These are phyloP conservation scores for Erodium moschatum DNA, from an alignment of 441 rosid genomes.

Conservation along the genomic window DNA sequence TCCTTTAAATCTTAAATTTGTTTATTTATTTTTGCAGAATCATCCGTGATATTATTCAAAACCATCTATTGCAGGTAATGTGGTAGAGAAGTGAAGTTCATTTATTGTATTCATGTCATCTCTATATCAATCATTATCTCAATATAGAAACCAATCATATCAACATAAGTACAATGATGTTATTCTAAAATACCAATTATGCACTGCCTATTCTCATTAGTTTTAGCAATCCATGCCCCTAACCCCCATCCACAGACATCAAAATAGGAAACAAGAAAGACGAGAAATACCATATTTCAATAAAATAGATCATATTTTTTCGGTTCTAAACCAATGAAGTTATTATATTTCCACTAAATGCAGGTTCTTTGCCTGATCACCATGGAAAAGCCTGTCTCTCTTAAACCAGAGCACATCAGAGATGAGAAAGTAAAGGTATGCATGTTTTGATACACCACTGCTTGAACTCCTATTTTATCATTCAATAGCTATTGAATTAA, in stretches of 20 bases:
- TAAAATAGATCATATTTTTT: neutral
- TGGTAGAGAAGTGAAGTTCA: conserved; percentile 7
- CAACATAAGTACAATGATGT: neutral
- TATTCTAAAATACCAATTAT: neutral
- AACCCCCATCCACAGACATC: neutral
- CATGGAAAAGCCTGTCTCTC: conserved; percentile 95
- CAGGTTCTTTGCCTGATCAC: conserved; percentile 94
- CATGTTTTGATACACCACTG: conserved; percentile 8
- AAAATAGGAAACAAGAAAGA: neutral
- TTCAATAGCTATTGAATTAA: neutral
- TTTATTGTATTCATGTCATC: conserved; percentile 5
- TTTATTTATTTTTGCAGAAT: conserved; percentile 46
- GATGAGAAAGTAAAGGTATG: conserved; percentile 98
- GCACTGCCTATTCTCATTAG: neutral
- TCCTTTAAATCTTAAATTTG: neutral
- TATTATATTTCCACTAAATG: conserved; percentile 17
- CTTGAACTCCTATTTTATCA: conserved; percentile 7
- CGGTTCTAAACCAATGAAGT: neutral
- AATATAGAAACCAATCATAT: neutral
- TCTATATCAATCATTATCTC: neutral
- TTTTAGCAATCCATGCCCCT: neutral
- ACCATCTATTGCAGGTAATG: conserved; percentile 84
- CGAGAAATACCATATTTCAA: neutral
- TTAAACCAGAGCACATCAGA: conserved; percentile 90
- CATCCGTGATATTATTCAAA: conserved; percentile 95